These are phyloP conservation scores for Candida maesae DNA, from an alignment of 805 yeast species.

Conservation along the genomic window DNA sequence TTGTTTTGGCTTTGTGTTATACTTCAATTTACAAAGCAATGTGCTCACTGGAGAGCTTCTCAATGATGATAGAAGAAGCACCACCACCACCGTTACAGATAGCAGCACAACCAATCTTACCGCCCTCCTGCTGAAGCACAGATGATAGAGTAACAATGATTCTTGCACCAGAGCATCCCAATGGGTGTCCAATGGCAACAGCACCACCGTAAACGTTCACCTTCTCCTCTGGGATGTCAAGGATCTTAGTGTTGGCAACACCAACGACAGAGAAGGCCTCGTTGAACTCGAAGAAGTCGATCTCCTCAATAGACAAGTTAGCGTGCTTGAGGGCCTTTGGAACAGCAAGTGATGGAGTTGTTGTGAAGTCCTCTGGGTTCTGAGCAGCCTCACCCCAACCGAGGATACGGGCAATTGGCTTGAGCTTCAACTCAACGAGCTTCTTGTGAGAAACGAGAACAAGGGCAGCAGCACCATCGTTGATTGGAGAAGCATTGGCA, in stretches of 20 bases:
- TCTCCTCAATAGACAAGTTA: slow-evolving; percentile 53
- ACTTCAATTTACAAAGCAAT: slow-evolving; percentile 20
- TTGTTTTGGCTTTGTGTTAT: too few relatives aligned
- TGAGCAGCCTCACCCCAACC: slow-evolving; percentile 99
- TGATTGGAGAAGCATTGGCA: slow-evolving; percentile 92
- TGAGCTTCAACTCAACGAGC: slow-evolving; percentile 79
- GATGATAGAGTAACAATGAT: slow-evolving; percentile 81
- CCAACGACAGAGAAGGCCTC: slow-evolving; percentile 99
- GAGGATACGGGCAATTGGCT: slow-evolving; percentile 81
- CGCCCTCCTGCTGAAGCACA: slow-evolving; percentile 78
- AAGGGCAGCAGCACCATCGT: slow-evolving; percentile 98
- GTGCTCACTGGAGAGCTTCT: slow-evolving; percentile 43
- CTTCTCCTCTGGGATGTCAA: slow-evolving; percentile 58
- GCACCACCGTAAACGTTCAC: slow-evolving; percentile 94
- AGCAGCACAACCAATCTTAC: slow-evolving; percentile 90
- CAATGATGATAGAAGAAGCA: slow-evolving; percentile 88
- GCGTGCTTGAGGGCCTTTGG: slow-evolving; percentile 96
- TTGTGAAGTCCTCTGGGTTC: slow-evolving; percentile 90
- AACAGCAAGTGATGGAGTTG: slow-evolving; percentile 91
- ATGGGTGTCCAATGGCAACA: slow-evolving; percentile 91
- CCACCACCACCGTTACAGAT: slow-evolving; percentile 99
- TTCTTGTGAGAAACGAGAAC: slow-evolving; percentile 81
- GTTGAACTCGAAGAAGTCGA: slow-evolving; percentile 92
- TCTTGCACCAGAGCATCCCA: slow-evolving; percentile 96
- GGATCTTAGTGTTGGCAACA: slow-evolving; percentile 75